A percentile compares a stretch with the other conserved stretches of the same genome.
phyloP scores from a whole-genome alignment of 306 rosid species.

The Trifolium fragiferum region DNA sequence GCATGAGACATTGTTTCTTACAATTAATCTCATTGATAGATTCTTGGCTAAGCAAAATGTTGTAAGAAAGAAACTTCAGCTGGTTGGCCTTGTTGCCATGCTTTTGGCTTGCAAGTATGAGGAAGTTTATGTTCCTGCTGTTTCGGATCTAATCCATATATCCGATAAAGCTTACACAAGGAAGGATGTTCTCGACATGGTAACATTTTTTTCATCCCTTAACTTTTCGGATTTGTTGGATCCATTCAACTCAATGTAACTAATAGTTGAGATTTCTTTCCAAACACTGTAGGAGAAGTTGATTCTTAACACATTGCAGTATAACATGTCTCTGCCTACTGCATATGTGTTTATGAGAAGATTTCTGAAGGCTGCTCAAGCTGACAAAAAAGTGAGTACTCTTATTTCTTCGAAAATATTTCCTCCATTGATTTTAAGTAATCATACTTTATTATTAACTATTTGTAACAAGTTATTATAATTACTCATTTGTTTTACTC shows the following conservation, averaged over 20 bases:
- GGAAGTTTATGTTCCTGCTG: constrained; percentile 85
- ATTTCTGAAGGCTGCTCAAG: constrained; percentile 95
- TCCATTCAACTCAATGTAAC: neutral
- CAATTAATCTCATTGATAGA: constrained; percentile 81
- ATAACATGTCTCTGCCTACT: constrained; percentile 92
- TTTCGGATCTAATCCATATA: constrained; percentile 82
- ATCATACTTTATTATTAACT: neutral
- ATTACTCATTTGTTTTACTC: neutral
- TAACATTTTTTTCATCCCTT: constrained; percentile 34
- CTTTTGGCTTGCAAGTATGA: constrained; percentile 97
- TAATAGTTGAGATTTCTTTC: constrained; percentile 14
- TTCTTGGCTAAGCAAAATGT: constrained; percentile 69
- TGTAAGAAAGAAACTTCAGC: constrained; percentile 88
- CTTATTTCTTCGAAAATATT: neutral
- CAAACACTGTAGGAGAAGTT: constrained; percentile 67
- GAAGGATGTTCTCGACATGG: constrained; percentile 84
- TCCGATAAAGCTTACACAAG: constrained; percentile 91
- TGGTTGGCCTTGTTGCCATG: constrained; percentile 97
- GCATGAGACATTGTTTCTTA: constrained; percentile 93
- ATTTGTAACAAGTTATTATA: neutral
- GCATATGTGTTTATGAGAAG: constrained; percentile 79
- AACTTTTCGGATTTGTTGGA: neutral
- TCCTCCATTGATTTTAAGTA: neutral
- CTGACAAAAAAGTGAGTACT: constrained; percentile 65
- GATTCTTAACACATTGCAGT: constrained; percentile 81